Percentiles rank a stretch among this genome's conserved stretches.
phyloP scores from a whole-genome alignment of 148 eudicot genomes.

The Rhododendron mucronatum region DNA sequence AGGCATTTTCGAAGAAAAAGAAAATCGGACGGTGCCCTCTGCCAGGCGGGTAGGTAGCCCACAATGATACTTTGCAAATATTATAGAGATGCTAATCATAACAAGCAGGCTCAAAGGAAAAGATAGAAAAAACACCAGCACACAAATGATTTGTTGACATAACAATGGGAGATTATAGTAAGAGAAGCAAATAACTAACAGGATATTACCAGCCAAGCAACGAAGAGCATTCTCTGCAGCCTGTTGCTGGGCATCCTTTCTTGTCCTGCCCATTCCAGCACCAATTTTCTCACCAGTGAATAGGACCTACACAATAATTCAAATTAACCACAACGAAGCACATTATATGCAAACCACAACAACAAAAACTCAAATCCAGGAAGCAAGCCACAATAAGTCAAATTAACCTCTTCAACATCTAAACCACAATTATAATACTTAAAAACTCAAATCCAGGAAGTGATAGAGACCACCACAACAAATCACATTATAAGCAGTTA shows the following conservation, averaged over 20 bases:
- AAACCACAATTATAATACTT: background rate
- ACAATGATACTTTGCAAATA: background rate
- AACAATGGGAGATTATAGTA: background rate
- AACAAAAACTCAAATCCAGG: too few species aligned
- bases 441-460: background rate
- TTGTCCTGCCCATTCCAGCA: constrained; percentile 83
- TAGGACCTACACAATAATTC: constrained; percentile 52
- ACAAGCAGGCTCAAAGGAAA: background rate
- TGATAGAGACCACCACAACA: background rate
- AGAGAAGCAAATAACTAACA: background rate
- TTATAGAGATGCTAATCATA: background rate
- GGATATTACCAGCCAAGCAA: constrained; percentile 64
- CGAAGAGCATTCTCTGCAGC: constrained; percentile 94
- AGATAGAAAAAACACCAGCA: background rate
- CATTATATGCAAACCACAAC: too few species aligned
- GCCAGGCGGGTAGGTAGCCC: too few species aligned
- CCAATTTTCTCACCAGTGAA: constrained; percentile 94
- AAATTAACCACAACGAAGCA: background rate
- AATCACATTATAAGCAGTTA: background rate
- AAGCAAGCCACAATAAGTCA: too few species aligned
- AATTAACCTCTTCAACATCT: background rate
- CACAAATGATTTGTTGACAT: background rate
- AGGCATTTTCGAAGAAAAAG: too few species aligned
- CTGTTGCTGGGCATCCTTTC: constrained; percentile 98
- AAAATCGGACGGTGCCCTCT: too few species aligned